Conservation (phyloP, 2,329 filamentous ascomycete genomes). For the Fusarium siculi region DNA sequence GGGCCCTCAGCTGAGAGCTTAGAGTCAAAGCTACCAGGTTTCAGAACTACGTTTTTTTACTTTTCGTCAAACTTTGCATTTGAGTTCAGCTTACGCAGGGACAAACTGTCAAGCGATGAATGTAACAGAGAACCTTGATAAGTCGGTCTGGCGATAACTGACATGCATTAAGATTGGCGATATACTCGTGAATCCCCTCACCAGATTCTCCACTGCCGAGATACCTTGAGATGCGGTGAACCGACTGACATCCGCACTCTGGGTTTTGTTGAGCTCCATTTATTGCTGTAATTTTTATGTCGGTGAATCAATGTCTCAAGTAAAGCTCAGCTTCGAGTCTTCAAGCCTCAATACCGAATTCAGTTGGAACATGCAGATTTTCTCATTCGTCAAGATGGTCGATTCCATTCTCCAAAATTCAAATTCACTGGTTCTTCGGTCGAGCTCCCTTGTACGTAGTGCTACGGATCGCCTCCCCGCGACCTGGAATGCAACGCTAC, state of each 20-base stretch:
- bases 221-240: not conserved
- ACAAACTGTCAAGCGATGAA: not conserved
- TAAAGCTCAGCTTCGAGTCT: conserved; percentile 22
- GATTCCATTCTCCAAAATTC: not conserved
- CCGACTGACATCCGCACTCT: not conserved
- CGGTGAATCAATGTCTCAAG: not conserved
- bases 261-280: not conserved
- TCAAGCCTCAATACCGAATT: conserved; percentile 22
- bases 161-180: conserved; percentile 7
- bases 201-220: not conserved
- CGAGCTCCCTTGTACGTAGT: conserved; percentile 9
- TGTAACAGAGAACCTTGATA: not conserved
- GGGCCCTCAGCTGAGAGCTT: not conserved
- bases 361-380: not conserved
- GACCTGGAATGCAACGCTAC: conserved; percentile 31
- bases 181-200: conserved; percentile 5
- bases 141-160: not conserved
- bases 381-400: conserved; percentile 1
- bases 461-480: conserved; percentile 30
- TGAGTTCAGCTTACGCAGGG: conserved; percentile 30
- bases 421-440: conserved; percentile 18
- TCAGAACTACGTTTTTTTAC: not conserved
- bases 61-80: conserved; percentile 1
- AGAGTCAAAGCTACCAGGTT: not conserved
- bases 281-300: not conserved